These are phyloP conservation scores for Paraconiothyrium sp. DNA, from an alignment of 2,329 filamentous ascomycete species.

Conservation along the genomic window DNA sequence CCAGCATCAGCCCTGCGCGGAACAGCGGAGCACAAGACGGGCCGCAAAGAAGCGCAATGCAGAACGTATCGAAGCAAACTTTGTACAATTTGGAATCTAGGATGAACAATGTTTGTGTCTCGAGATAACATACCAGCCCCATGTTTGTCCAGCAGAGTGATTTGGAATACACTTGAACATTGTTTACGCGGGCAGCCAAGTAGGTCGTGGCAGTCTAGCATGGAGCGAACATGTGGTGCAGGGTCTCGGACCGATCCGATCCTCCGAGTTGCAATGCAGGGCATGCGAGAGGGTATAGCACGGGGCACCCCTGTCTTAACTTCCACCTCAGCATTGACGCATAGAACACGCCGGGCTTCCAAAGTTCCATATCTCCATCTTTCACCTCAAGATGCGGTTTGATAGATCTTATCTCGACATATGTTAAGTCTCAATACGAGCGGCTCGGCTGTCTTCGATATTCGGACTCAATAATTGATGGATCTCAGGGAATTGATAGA, in stretches of 20 bases:
- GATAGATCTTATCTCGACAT: background rate
- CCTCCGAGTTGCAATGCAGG: background rate
- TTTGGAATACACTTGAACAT: background rate
- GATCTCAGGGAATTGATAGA: background rate
- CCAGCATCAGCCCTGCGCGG: background rate
- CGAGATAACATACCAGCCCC: background rate
- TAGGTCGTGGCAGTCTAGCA: background rate
- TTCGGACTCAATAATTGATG: background rate
- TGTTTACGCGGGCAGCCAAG: background rate
- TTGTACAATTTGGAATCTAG: background rate
- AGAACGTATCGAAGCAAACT: background rate
- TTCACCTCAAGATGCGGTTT: background rate
- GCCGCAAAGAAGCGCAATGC: too few species aligned
- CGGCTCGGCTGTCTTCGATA: background rate
- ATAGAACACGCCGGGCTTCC: background rate
- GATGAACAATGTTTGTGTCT: background rate
- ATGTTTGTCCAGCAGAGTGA: background rate
- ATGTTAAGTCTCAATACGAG: background rate
- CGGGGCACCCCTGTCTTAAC: background rate
- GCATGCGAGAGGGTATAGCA: background rate
- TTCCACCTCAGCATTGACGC: background rate
- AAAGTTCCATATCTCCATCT: background rate
- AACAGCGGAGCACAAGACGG: background rate
- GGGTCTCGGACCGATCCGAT: slow-evolving; percentile 4
- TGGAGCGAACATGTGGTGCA: too few species aligned